Base-by-base conservation (phyloP, 192 early-diverging fungal genomes). In the Coemansia sp. region DNA sequence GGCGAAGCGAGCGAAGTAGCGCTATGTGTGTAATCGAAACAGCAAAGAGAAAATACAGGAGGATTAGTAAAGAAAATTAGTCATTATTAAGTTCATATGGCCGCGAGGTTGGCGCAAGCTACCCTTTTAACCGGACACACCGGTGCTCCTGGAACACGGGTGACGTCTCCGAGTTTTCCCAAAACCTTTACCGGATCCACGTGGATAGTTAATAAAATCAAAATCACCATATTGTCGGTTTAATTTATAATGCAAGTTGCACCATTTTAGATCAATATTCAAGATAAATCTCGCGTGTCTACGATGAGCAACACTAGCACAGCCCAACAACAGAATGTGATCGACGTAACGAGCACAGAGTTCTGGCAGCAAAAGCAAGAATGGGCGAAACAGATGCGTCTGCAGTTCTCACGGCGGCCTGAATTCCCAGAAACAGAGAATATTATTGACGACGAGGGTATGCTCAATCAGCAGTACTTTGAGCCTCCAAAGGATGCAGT, bases 361-460 rank as follows among this genome's bases (percentile, higher is more conserved):
- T 74, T 73, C 23, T 74, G 66, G 72, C 52, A 65, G 59, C 83
- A 85, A 52, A 89, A 89, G 64, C 91, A 92, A 58, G 87, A 85
- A 53, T 91, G 92, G 89, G 80, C 95, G 46, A 91, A 88, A 50
- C 71, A 84, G 48, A 87, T 95, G 86, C 87, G 94, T 2, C 72
- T 93, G n/a, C 85, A 90, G 76, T 95, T 96, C 65, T 95, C 90
- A 59, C 67, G 89, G 45, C 66, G 92, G 38, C 84, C 88, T 34
- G 93, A 95, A 61, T 92, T 93, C 52, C 91, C 90, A 50, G 87
- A 90, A 23, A 96, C 94, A 19, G 89, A 92, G 46, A 87, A 83
- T 55, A 92, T 96, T 69, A 90, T 96, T 56, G 87, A 91, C 59
- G 66, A 83, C 13, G 92, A 92, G 53, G 94, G 94, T 13, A 89